Conservation (phyloP, 1,139 yeast genomes). For the Komagataea norvegica region DNA sequence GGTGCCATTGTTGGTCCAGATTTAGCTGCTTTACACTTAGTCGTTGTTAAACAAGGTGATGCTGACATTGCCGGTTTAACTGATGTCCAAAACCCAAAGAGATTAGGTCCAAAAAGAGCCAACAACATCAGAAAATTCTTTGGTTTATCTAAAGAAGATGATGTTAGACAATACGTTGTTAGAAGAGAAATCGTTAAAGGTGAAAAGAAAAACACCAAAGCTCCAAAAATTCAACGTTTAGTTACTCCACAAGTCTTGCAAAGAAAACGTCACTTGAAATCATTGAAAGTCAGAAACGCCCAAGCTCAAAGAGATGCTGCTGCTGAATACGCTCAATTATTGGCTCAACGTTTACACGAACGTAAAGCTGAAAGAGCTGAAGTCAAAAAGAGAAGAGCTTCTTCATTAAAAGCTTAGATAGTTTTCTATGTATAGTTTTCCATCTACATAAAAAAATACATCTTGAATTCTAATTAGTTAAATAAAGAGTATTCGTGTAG, state of each 20-base stretch:
- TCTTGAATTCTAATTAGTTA: conserved; percentile 11
- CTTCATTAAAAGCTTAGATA: conserved; percentile 83
- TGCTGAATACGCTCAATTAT: conserved; percentile 98
- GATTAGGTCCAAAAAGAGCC: conserved; percentile 99
- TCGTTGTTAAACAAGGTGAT: conserved; percentile 96
- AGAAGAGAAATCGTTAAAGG: conserved; percentile 99
- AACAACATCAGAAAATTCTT: conserved; percentile 99
- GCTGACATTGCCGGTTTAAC: conserved; percentile 92
- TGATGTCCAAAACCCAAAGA: conserved; percentile 89
- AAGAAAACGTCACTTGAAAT: conserved; percentile 97
- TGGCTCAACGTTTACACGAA: conserved; percentile 97
- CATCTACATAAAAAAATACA: conserved; percentile 8
- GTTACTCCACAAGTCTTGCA: conserved; percentile 99
- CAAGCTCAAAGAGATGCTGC: conserved; percentile 99
- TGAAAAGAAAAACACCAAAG: conserved; percentile 98
- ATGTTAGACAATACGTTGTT: conserved; percentile 90
- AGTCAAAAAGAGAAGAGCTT: conserved; percentile 99
- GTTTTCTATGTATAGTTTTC: conserved; percentile 4
- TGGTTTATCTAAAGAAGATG: conserved; percentile 96
- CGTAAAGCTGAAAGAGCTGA: conserved; percentile 98
- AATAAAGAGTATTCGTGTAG: not conserved
- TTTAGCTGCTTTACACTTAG: conserved; percentile 88
- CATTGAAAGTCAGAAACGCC: conserved; percentile 93
- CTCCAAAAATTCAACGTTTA: conserved; percentile 99
- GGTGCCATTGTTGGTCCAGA: conserved; percentile 98